phyloP scores from a whole-genome alignment of 1,284 basidiomycete species.

The Flammula alnicola region DNA sequence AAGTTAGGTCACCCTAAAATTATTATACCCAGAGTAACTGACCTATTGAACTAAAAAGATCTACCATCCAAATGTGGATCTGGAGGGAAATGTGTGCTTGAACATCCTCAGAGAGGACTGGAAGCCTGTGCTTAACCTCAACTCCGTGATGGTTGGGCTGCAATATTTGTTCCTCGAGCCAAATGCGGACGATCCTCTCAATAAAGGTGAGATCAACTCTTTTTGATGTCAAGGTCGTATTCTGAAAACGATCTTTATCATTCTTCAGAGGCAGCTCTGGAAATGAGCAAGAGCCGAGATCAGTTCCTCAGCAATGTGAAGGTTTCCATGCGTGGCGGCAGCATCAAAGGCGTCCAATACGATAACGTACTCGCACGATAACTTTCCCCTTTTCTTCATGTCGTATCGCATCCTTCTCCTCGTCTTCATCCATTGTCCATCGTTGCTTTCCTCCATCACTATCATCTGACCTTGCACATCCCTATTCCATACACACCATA shows the following conservation, averaged over 20 bases:
- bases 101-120: slow-evolving; percentile 99
- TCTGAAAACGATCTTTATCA: slow-evolving; percentile 6
- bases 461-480: slow-evolving; percentile 30
- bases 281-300: slow-evolving; percentile 84
- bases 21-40: slow-evolving; percentile 12
- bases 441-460: slow-evolving; percentile 28
- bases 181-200: slow-evolving; percentile 97
- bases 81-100: slow-evolving; percentile 95
- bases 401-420: slow-evolving; percentile 16
- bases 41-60: slow-evolving; percentile 59
- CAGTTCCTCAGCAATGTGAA: slow-evolving; percentile 85
- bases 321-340: slow-evolving; percentile 79
- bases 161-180: slow-evolving; percentile 99
- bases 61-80: slow-evolving; percentile 98
- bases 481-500: slow-evolving; percentile 33
- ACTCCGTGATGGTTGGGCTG: slow-evolving; percentile 96
- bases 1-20: slow-evolving; percentile 29
- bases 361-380: slow-evolving; percentile 69
- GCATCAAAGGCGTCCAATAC: slow-evolving; percentile 78
- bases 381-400: slow-evolving; percentile 23
- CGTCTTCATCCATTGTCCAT: slow-evolving; percentile 19
- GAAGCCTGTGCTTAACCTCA: slow-evolving; percentile 98
- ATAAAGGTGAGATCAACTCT: slow-evolving; percentile 77
- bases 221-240: slow-evolving; percentile 2
- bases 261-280: slow-evolving; percentile 88